Conservation (phyloP, 495 filamentous ascomycete species). For the Beverwykella pulmonaria region DNA sequence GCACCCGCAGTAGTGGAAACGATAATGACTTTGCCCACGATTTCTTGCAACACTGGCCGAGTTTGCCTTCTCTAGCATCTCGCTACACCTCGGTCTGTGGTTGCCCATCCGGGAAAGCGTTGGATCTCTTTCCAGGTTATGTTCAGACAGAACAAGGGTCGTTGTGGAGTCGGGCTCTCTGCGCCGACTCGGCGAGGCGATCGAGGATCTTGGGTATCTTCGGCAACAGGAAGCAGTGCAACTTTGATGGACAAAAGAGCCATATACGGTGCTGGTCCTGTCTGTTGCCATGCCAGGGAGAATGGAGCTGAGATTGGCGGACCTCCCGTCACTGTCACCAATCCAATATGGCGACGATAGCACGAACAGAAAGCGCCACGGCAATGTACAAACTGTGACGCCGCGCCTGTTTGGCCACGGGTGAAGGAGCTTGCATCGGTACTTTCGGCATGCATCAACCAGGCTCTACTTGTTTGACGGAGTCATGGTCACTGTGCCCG, state of each 20-base stretch:
- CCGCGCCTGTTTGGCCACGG: background rate
- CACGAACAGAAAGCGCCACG: too few species aligned
- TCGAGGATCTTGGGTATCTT: background rate
- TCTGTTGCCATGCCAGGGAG: too few species aligned
- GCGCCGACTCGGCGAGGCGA: background rate
- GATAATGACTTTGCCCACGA: background rate
- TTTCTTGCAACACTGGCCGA: background rate
- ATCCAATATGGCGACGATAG: too few species aligned
- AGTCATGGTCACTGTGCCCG: background rate
- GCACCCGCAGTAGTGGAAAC: conserved; percentile 1
- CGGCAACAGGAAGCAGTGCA: background rate
- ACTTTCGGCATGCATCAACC: background rate
- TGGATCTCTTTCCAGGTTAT: background rate
- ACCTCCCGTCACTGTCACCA: too few species aligned
- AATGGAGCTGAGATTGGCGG: too few species aligned
- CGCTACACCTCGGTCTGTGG: background rate
- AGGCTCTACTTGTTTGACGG: background rate
- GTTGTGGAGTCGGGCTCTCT: background rate
- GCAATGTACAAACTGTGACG: too few species aligned
- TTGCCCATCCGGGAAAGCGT: background rate
- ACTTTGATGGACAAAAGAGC: too few species aligned
- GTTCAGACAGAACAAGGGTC: background rate
- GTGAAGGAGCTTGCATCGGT: background rate
- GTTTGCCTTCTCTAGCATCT: background rate
- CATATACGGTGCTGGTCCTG: too few species aligned